phyloP scores from a whole-genome alignment of 345 rosid species.

The Citrus glauca region DNA sequence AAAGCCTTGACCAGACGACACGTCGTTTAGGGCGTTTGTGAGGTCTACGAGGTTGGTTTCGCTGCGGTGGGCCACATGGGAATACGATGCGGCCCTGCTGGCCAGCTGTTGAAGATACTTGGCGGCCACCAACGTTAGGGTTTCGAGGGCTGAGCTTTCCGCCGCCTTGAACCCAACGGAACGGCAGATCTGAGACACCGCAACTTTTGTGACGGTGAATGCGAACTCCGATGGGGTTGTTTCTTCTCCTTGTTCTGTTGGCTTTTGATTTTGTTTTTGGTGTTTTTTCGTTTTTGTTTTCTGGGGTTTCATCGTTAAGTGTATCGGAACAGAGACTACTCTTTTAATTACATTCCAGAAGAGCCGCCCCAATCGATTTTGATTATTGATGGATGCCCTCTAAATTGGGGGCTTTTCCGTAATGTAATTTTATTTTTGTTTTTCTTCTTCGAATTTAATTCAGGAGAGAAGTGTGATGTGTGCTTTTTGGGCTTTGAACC shows the following conservation, averaged over 20 bases:
- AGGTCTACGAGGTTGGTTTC: conserved; percentile 51
- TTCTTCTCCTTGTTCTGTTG: conserved; percentile 14
- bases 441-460: no score
- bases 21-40: conserved; percentile 39
- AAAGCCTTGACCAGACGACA: conserved; percentile 33
- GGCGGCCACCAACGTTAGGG: conserved; percentile 40
- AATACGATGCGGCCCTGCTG: conserved; percentile 28
- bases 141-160: conserved; percentile 39
- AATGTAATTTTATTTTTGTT: no score
- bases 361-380: no score
- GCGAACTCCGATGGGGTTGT: conserved; percentile 26
- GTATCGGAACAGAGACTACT: no score
- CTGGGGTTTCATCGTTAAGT: neutral
- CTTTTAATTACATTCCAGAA: no score
- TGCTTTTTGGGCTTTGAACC: no score
- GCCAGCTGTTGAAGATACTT: conserved; percentile 44
- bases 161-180: conserved; percentile 45
- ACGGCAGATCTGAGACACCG: conserved; percentile 58
- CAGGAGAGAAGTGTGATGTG: no score
- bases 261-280: neutral
- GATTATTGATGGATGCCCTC: no score
- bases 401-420: no score
- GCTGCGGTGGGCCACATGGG: conserved; percentile 44
- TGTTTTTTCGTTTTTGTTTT: neutral
- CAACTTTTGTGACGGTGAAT: conserved; percentile 37